Evolutionary conservation across 805 yeast genomes (phyloP).

Genomic region (Spencermartinsiella europaea): DNA sequence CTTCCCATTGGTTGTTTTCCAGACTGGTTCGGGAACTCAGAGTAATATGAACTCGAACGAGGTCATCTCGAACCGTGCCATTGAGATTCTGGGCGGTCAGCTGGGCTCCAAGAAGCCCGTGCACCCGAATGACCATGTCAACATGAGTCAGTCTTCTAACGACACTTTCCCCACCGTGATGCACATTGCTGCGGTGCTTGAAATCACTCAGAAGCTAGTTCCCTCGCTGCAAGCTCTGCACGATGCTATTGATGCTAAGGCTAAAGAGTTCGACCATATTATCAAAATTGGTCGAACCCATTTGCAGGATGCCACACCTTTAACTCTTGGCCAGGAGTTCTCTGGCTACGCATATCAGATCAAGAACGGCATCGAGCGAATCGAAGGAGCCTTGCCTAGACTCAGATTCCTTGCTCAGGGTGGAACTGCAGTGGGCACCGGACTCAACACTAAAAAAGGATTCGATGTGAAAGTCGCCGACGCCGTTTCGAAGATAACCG

Average conservation of each 20-base stretch:
- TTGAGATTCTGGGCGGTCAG: conserved; percentile 88
- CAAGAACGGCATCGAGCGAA: conserved; percentile 83
- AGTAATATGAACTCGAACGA: conserved; percentile 99
- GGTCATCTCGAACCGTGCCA: conserved; percentile 97
- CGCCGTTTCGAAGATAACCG: conserved; percentile 80
- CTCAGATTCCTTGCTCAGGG: conserved; percentile 91
- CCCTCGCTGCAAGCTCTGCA: conserved; percentile 78
- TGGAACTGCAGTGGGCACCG: conserved; percentile 99
- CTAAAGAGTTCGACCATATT: conserved; percentile 79
- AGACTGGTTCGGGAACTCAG: conserved; percentile 98
- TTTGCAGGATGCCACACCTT: conserved; percentile 97
- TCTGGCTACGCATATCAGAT: conserved; percentile 94
- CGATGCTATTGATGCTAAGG: conserved; percentile 69
- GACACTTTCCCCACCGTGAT: conserved; percentile 99
- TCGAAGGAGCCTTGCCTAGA: conserved; percentile 69
- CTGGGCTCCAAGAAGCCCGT: conserved; percentile 91
- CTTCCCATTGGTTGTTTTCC: conserved; percentile 97
- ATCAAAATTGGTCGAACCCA: conserved; percentile 99
- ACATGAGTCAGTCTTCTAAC: conserved; percentile 97
- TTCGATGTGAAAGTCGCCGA: conserved; percentile 84
- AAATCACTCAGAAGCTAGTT: conserved; percentile 65
- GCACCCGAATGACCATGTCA: conserved; percentile 98
- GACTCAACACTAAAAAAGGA: conserved; percentile 89
- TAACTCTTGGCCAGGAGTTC: conserved; percentile 97
- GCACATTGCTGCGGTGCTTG: conserved; percentile 98